Percentiles rank a stretch among this genome's conserved stretches.
Conservation (phyloP, 2,329 filamentous ascomycete species). For the Zymoseptoria brevis region DNA sequence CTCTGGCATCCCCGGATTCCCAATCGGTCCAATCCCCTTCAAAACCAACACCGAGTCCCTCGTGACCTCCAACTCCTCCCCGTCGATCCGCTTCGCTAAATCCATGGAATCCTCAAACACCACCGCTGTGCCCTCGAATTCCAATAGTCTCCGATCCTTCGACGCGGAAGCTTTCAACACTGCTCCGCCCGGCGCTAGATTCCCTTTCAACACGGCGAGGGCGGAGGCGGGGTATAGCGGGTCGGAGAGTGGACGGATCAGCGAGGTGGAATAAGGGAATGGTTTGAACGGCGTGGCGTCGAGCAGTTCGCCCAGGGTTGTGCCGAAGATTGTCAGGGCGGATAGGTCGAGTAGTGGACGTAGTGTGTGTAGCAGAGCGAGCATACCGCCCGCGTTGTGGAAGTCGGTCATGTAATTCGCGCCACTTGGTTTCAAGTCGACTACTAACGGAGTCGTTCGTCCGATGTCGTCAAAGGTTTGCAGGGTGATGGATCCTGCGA, state of each 20-base stretch:
- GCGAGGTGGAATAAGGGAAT: constrained; percentile 35
- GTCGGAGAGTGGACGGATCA: constrained; percentile 39
- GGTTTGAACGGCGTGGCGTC: constrained; percentile 36
- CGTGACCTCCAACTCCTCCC: constrained; percentile 37
- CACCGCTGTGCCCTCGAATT: constrained; percentile 39
- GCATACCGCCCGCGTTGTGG: constrained; percentile 47
- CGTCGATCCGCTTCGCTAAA: constrained; percentile 40
- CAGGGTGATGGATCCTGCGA: constrained; percentile 40
- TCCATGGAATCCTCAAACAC: constrained; percentile 44
- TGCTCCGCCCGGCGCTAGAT: constrained; percentile 42
- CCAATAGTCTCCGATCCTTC: constrained; percentile 39
- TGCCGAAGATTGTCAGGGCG: constrained; percentile 40
- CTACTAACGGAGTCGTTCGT: constrained; percentile 38
- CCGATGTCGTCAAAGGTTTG: constrained; percentile 44
- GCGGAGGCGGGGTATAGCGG: constrained; percentile 41
- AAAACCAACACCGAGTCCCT: constrained; percentile 41
- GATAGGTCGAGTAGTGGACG: constrained; percentile 40
- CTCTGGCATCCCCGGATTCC: constrained; percentile 48
- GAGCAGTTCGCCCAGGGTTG: constrained; percentile 41
- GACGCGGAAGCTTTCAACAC: constrained; percentile 46
- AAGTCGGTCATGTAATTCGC: constrained; percentile 51
- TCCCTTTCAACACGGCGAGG: constrained; percentile 40
- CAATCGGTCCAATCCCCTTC: constrained; percentile 44
- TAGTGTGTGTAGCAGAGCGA: constrained; percentile 40
- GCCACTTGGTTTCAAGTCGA: constrained; percentile 48